Percentiles rank a stretch among this genome's conserved stretches.
Conservation (phyloP, 2,329 filamentous ascomycete genomes). For the Penicillium olsonii region DNA sequence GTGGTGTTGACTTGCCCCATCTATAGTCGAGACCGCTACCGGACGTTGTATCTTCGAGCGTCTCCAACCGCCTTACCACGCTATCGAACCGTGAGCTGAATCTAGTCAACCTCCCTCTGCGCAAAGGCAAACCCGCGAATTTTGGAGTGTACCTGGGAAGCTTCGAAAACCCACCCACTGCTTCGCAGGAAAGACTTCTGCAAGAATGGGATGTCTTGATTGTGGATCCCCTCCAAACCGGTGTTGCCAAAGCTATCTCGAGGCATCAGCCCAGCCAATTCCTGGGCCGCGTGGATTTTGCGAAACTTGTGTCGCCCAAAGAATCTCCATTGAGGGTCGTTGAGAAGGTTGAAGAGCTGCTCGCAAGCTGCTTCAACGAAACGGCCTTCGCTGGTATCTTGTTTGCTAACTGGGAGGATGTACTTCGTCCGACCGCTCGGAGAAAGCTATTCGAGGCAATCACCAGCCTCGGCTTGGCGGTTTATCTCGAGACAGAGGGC, state of each 20-base stretch:
- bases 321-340: slow-evolving; percentile 27
- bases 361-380: slow-evolving; percentile 27
- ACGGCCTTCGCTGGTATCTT: slow-evolving; percentile 43
- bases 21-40: slow-evolving; percentile 25
- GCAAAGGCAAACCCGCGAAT: slow-evolving; percentile 31
- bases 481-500: slow-evolving; percentile 46
- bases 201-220: slow-evolving; percentile 47
- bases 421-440: slow-evolving; percentile 32
- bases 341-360: slow-evolving; percentile 31
- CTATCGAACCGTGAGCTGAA: slow-evolving; percentile 25
- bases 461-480: slow-evolving; percentile 37
- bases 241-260: slow-evolving; percentile 38
- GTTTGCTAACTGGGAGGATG: slow-evolving; percentile 44
- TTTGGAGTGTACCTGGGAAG: slow-evolving; percentile 48
- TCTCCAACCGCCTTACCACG: slow-evolving; percentile 24
- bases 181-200: slow-evolving; percentile 38
- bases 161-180: slow-evolving; percentile 36
- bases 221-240: slow-evolving; percentile 43
- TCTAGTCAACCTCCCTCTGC: slow-evolving; percentile 16
- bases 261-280: slow-evolving; percentile 20
- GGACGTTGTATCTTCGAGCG: slow-evolving; percentile 26
- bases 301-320: slow-evolving; percentile 20
- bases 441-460: slow-evolving; percentile 36
- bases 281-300: slow-evolving; percentile 37
- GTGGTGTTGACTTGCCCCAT: not conserved